These are phyloP conservation scores for Gnetum montanum DNA, from an alignment of 75 land plant genomes.

Conservation along the genomic window DNA sequence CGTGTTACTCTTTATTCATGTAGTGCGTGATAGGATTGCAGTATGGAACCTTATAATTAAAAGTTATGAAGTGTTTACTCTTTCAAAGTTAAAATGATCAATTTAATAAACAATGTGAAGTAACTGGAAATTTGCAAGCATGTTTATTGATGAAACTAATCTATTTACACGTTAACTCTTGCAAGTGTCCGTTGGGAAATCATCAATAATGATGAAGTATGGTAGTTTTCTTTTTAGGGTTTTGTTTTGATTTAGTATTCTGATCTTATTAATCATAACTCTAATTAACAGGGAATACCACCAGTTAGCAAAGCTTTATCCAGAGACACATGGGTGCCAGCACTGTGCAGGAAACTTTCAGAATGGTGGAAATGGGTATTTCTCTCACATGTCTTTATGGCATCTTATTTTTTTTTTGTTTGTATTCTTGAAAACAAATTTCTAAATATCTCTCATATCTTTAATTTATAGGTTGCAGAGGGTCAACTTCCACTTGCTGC, in stretches of 20 bases:
- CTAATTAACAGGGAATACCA: constrained; percentile 78
- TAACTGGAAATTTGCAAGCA: no score
- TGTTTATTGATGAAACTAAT: no score
- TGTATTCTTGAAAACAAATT: neutral
- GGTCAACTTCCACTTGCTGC: constrained; percentile 63
- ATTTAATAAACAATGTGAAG: no score
- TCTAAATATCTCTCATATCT: neutral
- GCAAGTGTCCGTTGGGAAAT: no score
- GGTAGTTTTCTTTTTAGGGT: no score
- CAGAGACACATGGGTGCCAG: constrained; percentile 68
- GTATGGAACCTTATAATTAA: no score
- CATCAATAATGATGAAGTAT: no score
- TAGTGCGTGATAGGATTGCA: neutral
- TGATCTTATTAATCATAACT: no score
- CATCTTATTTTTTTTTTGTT: neutral
- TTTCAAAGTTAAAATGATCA: no score
- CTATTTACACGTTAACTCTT: no score
- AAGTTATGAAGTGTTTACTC: no score
- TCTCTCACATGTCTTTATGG: neutral
- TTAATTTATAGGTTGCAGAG: constrained; percentile 66
- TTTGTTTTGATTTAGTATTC: no score
- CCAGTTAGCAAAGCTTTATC: constrained; percentile 48
- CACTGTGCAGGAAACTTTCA: constrained; percentile 59
- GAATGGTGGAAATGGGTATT: constrained; percentile 85
- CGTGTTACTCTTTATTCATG: neutral